These are phyloP conservation scores for Graphiopsis chlorocephala DNA, from an alignment of 2,329 filamentous ascomycete species.

Conservation along the genomic window DNA sequence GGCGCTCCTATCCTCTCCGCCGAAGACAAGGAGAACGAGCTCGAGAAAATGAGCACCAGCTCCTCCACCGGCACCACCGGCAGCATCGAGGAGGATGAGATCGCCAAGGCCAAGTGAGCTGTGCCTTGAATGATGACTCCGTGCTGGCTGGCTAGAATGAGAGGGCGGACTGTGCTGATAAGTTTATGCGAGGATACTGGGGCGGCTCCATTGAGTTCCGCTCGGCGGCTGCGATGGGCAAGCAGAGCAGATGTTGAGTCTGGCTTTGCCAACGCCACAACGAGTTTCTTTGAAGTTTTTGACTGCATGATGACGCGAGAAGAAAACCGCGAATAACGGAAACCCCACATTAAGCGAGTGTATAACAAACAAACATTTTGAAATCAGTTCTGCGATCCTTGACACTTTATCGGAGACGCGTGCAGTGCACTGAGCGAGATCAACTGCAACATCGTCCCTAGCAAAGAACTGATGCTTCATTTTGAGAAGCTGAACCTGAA, in stretches of 20 bases:
- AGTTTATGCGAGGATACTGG: background rate
- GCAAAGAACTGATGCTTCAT: no score
- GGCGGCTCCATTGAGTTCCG: background rate
- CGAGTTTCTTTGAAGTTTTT: background rate
- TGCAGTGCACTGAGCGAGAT: no score
- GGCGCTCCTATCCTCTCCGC: conserved; percentile 55
- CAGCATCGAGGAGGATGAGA: conserved; percentile 57
- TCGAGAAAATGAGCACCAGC: conserved; percentile 50
- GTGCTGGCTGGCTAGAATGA: background rate
- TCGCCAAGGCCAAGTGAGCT: conserved; percentile 29
- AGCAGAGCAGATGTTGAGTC: conserved; percentile 1
- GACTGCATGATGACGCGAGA: background rate
- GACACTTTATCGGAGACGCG: background rate
- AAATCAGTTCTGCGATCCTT: background rate
- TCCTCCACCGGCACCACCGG: conserved; percentile 53
- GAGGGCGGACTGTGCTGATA: background rate
- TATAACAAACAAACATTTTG: background rate
- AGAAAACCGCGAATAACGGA: background rate
- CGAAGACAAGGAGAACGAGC: conserved; percentile 35
- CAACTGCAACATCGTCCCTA: no score
- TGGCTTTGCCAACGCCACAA: conserved; percentile 1
- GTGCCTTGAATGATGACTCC: background rate
- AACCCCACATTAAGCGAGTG: background rate
- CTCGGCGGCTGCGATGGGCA: background rate
- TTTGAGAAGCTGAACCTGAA: no score